Conservation (phyloP, 116 monocot genomes). For the Zostera marina region DNA sequence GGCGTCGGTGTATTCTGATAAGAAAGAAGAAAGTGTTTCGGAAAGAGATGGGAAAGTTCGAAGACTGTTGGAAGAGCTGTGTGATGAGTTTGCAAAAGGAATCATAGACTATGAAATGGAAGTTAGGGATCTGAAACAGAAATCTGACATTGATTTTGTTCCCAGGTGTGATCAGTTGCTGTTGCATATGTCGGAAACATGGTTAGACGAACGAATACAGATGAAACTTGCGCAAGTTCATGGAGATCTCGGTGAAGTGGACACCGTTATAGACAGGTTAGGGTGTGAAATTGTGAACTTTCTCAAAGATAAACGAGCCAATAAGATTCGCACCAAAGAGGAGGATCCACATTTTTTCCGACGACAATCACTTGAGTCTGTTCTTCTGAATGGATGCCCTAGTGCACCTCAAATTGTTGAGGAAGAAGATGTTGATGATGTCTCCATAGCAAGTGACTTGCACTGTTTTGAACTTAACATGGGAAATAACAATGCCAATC, state of each 20-base stretch:
- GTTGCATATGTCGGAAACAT: conserved; percentile 65
- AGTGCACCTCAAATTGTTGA: conserved; percentile 63
- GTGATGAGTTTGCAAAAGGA: conserved; percentile 82
- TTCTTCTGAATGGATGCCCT: conserved; percentile 47
- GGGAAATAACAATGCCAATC: conserved; percentile 5
- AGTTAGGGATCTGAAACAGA: conserved; percentile 40
- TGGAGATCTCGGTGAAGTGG: conserved; percentile 27
- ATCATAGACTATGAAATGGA: conserved; percentile 59
- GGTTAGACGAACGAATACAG: conserved; percentile 67
- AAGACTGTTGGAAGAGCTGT: conserved; percentile 58
- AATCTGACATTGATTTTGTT: conserved; percentile 16
- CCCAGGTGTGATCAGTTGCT: conserved; percentile 33
- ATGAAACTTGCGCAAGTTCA: conserved; percentile 45
- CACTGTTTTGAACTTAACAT: conserved; percentile 80
- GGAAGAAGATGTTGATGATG: conserved; percentile 86
- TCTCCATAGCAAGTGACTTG: conserved; percentile 60
- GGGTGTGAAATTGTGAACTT: conserved; percentile 45
- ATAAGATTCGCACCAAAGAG: conserved; percentile 7
- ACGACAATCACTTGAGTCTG: conserved; percentile 70
- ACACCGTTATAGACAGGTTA: conserved; percentile 29
- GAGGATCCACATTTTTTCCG: conserved; percentile 16
- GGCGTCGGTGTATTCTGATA: conserved; percentile 25
- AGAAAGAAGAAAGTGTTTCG: conserved; percentile 22
- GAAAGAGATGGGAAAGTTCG: conserved; percentile 43
- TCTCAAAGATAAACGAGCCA: conserved; percentile 24